Base-by-base conservation (phyloP, 345 rosid species). In the Salix exigua region DNA sequence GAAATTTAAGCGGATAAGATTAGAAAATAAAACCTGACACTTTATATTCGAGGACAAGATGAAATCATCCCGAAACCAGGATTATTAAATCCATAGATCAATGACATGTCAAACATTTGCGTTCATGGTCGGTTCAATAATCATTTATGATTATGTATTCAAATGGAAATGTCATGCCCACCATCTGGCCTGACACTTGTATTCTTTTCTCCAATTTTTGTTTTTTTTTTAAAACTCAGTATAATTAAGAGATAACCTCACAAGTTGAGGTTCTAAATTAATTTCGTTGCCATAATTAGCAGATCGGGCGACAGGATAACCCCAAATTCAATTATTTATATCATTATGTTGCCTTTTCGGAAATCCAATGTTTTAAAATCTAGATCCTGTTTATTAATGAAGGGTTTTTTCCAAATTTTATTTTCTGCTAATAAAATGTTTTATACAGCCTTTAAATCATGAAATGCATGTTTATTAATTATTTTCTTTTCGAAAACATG, bases 1-100 rank as follows among this genome's bases (percentile, higher is more conserved):
- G 23, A 44, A 77, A 46, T 33, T 5, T 19, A 65, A 18, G 50
- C 35, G 17, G 73, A 79, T 79, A 79, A 79, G 66, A 73, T 68
- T 50, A 71, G 37, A 42, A 71, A 74, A 38, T 30, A 7, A 42
- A 25, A 58, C 42, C 42, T 48, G 65, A 16, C 21, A 42, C 46
- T 65, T 65, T 51, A 75, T 78, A 81, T 78, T 81, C 77, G 33
- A 8, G 42, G 75, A 73, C 77, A 75, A 73, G 23, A 67, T 72
- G 58, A 74, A 55, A 28, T 33, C 73, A 30, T 33, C 25, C 58
- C 2, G 50, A 68, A 44, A 79, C 60, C 26, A 67, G 42, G 26
- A 30, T 38, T 68, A 75, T 72, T 55, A n/a, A n/a, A 31, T 68
- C 25, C 44, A 16, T 42, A 6, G n/a, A 46, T 72, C n/a, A 48